A percentile compares a stretch with the other conserved stretches of the same genome.
Evolutionary conservation across 306 rosid species (phyloP).

Genomic region (Casuarina cunninghamiana): DNA sequence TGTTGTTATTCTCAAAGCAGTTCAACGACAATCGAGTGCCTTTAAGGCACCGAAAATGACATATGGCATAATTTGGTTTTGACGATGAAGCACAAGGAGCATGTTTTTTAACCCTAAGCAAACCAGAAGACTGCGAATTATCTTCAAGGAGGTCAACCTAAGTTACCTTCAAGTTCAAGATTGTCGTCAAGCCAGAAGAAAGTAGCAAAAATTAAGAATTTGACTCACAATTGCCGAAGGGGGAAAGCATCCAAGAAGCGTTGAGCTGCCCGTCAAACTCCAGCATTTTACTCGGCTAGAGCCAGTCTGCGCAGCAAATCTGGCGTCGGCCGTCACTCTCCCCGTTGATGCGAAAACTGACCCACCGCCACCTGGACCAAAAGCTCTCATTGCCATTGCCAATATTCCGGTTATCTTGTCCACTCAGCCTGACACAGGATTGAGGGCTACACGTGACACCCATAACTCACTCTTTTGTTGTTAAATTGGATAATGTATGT

Average conservation of each 20-base stretch:
- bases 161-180: not conserved
- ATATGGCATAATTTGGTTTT: not conserved
- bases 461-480: constrained; percentile 40
- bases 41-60: not conserved
- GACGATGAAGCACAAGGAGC: not conserved
- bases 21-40: too few relatives aligned
- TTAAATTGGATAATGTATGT: not conserved
- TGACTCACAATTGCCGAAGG: not conserved
- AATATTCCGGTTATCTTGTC: not conserved
- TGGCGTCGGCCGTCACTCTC: not conserved
- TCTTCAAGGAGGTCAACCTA: constrained; percentile 1
- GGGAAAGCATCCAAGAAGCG: not conserved
- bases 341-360: constrained; percentile 1
- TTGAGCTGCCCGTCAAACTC: too few relatives aligned
- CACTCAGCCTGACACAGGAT: constrained; percentile 22
- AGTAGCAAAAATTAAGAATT: not conserved
- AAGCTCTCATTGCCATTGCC: not conserved
- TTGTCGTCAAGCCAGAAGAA: not conserved
- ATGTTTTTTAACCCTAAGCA: not conserved
- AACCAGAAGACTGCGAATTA: not conserved
- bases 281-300: too few relatives aligned
- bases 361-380: not conserved
- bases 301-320: not conserved
- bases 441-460: constrained; percentile 55
- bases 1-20: too few relatives aligned